phyloP scores from a whole-genome alignment of 768 basidiomycete species.

The Pleurotus giganteus region DNA sequence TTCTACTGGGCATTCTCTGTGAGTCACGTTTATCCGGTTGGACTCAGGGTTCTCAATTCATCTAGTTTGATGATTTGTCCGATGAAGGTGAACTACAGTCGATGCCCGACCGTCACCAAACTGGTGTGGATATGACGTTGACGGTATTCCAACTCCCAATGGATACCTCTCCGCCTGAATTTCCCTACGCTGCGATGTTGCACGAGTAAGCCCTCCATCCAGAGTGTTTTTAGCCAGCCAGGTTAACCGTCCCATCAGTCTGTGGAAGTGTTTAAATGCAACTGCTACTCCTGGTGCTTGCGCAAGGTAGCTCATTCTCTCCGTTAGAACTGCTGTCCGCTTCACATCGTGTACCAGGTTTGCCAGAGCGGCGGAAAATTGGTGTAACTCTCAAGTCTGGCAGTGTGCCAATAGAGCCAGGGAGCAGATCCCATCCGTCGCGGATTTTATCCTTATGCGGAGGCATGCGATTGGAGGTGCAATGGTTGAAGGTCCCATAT shows the following conservation, averaged over 20 bases:
- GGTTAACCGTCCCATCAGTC: background rate
- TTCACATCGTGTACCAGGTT: slow-evolving; percentile 10
- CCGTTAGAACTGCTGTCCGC: background rate
- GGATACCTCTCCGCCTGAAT: slow-evolving; percentile 4
- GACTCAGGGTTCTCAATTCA: background rate
- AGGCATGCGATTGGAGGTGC: slow-evolving; percentile 16
- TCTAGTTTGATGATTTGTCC: slow-evolving; percentile 23
- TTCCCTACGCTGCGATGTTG: slow-evolving; percentile 19
- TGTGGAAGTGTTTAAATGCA: background rate
- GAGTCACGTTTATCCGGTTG: background rate
- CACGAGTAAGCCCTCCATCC: slow-evolving; percentile 14
- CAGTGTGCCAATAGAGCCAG: slow-evolving; percentile 10
- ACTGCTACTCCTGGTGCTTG: background rate
- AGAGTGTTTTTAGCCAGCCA: background rate
- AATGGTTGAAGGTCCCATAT: slow-evolving; percentile 15
- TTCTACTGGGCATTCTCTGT: slow-evolving; percentile 25
- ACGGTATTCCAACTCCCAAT: slow-evolving; percentile 7
- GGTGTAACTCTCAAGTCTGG: slow-evolving; percentile 12
- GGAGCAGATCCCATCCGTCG: slow-evolving; percentile 12
- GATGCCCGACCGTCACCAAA: slow-evolving; percentile 18
- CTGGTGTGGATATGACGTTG: slow-evolving; percentile 14
- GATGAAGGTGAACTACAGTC: slow-evolving; percentile 21
- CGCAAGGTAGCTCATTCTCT: background rate
- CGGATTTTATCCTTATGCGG: slow-evolving; percentile 18
- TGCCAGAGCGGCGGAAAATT: slow-evolving; percentile 13